Percentiles rank a stretch among this genome's conserved stretches.
These are phyloP conservation scores for Hypoxylon sp. DNA, from an alignment of 2,329 filamentous ascomycete genomes.

Conservation along the genomic window DNA sequence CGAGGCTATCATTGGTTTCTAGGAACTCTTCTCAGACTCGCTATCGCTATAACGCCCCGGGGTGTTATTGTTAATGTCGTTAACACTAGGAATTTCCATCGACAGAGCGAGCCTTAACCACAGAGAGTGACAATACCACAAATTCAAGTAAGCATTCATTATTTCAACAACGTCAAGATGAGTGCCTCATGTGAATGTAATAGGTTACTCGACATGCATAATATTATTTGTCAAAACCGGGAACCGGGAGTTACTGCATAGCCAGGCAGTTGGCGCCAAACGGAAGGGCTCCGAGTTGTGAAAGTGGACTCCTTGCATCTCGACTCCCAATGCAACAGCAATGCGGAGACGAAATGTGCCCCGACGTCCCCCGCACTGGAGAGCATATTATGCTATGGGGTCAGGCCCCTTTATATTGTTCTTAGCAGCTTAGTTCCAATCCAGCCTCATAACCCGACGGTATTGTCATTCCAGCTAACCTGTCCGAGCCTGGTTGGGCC, in stretches of 20 bases:
- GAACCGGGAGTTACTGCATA: not conserved
- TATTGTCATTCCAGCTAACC: constrained; percentile 20
- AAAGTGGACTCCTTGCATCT: constrained; percentile 12
- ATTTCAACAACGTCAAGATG: not conserved
- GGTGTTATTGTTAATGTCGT: not conserved
- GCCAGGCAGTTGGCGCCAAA: constrained; percentile 1
- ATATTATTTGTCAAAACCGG: constrained; percentile 5
- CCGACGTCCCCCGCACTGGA: constrained; percentile 25
- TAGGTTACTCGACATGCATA: constrained; percentile 11
- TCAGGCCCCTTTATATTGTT: constrained; percentile 8
- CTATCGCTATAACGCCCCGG: not conserved
- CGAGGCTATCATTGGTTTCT: not conserved
- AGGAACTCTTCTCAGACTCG: not conserved
- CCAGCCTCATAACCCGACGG: constrained; percentile 36
- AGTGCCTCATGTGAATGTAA: not conserved
- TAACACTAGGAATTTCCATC: not conserved
- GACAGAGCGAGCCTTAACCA: not conserved
- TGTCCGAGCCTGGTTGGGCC: constrained; percentile 2
- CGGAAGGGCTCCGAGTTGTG: constrained; percentile 16
- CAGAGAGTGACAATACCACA: too few relatives aligned
- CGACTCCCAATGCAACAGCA: constrained; percentile 25
- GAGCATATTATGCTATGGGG: constrained; percentile 15
- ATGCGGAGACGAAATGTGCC: constrained; percentile 28
- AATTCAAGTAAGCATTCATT: not conserved
- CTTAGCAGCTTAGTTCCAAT: constrained; percentile 15